Evolutionary conservation across 139 green algal species (phyloP).

Genomic region (Asterochloris erici): DNA sequence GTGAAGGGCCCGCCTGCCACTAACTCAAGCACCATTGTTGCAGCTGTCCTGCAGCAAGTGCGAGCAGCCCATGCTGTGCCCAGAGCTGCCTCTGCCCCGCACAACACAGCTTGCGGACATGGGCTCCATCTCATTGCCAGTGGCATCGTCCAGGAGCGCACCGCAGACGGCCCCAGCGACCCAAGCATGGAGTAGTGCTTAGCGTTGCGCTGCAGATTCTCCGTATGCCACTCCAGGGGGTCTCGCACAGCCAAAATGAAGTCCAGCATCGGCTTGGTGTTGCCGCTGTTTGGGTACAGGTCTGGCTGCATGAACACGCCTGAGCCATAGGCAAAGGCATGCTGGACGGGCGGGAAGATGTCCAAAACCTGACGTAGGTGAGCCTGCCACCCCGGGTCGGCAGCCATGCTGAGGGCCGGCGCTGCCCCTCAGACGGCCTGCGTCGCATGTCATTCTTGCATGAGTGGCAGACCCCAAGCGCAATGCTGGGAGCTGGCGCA

Average conservation of each 20-base stretch:
- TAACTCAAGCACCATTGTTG: too few species aligned
- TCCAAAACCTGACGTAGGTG: slow-evolving; percentile 29
- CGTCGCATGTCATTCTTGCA: too few species aligned
- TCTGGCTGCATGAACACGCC: slow-evolving; percentile 76
- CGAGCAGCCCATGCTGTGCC: too few species aligned
- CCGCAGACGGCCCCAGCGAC: slow-evolving; percentile 33
- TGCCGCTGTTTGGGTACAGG: slow-evolving; percentile 43
- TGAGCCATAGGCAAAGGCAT: slow-evolving; percentile 89
- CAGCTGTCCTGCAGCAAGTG: too few species aligned
- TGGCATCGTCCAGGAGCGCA: slow-evolving; percentile 16
- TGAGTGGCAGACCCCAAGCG: too few species aligned
- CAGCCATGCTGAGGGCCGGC: neutral
- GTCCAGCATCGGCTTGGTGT: slow-evolving; percentile 63
- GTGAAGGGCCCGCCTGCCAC: too few species aligned
- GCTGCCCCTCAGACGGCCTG: too few species aligned
- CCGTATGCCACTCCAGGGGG: slow-evolving; percentile 62
- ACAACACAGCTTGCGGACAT: too few species aligned
- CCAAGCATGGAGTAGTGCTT: slow-evolving; percentile 71
- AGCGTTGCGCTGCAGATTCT: slow-evolving; percentile 68
- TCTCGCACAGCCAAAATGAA: slow-evolving; percentile 78
- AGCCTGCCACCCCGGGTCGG: neutral
- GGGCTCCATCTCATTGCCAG: too few species aligned
- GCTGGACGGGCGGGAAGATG: slow-evolving; percentile 58
- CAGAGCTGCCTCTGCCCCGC: too few species aligned
- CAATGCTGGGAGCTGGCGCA: too few species aligned